These are phyloP conservation scores for Starmerella apicola DNA, from an alignment of 805 yeast species.

Conservation along the genomic window DNA sequence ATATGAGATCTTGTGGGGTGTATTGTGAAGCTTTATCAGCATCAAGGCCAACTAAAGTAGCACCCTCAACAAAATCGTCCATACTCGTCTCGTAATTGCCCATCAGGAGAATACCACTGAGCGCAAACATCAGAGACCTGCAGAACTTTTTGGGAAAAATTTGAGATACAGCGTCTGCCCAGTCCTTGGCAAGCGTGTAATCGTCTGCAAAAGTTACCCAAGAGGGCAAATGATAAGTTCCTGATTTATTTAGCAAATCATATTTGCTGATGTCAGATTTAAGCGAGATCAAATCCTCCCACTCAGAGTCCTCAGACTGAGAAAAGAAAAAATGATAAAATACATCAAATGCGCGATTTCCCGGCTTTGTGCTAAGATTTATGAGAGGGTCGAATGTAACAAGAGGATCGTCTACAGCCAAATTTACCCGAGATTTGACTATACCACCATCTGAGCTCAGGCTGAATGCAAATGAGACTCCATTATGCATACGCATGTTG, in stretches of 20 bases:
- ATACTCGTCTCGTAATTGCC: conserved; percentile 24
- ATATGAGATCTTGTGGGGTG: conserved; percentile 25
- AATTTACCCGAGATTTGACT: conserved; percentile 24
- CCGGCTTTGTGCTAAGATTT: conserved; percentile 18
- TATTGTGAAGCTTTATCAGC: conserved; percentile 22
- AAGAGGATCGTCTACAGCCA: conserved; percentile 26
- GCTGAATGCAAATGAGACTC: conserved; percentile 25
- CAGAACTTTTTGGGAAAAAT: conserved; percentile 28
- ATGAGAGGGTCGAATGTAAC: conserved; percentile 25
- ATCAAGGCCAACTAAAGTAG: conserved; percentile 30
- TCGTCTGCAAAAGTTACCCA: conserved; percentile 31
- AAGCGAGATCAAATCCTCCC: conserved; percentile 24
- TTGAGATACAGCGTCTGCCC: conserved; percentile 29
- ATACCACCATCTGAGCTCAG: conserved; percentile 25
- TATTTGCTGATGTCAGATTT: conserved; percentile 24
- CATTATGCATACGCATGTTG: conserved; percentile 27
- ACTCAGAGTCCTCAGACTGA: conserved; percentile 18
- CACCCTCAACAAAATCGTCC: conserved; percentile 31
- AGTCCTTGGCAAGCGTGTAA: conserved; percentile 30
- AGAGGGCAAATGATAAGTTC: conserved; percentile 25
- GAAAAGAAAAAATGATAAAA: conserved; percentile 29
- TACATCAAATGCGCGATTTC: conserved; percentile 26
- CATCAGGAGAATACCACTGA: conserved; percentile 31
- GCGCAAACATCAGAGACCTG: conserved; percentile 26
- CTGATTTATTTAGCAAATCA: conserved; percentile 23